Evolutionary conservation across 345 rosid species (phyloP).

Genomic region (Tarenaya hassleriana): DNA sequence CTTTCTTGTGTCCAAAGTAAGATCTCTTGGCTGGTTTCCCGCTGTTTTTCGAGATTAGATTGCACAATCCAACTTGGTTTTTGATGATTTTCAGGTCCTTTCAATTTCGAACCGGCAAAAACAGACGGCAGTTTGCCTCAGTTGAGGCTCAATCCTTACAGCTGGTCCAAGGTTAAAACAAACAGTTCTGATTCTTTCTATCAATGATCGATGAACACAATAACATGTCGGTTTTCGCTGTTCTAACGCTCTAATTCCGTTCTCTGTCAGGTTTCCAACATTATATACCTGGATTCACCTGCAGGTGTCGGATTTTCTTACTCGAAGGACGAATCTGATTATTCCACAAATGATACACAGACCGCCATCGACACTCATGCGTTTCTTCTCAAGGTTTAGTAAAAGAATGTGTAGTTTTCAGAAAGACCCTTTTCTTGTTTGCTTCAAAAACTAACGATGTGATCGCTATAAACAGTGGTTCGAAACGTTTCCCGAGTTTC

Average conservation of each 20-base stretch:
- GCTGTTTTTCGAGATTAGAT: background rate
- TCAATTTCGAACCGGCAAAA: conserved; percentile 54
- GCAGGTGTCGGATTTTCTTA: conserved; percentile 86
- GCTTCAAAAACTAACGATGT: background rate
- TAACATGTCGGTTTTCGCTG: background rate
- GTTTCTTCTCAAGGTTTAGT: conserved; percentile 63
- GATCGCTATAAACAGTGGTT: conserved; percentile 58
- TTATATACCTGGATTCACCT: conserved; percentile 81
- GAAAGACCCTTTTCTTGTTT: background rate
- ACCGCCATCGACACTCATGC: conserved; percentile 63
- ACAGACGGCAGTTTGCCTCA: conserved; percentile 31
- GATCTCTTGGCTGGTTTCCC: no score
- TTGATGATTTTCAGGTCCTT: conserved; percentile 54
- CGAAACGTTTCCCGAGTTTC: conserved; percentile 70
- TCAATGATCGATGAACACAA: background rate
- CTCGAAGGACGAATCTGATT: conserved; percentile 50
- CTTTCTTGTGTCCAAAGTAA: background rate
- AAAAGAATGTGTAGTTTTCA: no score
- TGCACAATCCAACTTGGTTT: background rate
- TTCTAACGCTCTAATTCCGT: no score
- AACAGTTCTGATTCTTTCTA: background rate
- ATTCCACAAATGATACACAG: conserved; percentile 48
- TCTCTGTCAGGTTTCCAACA: conserved; percentile 60
- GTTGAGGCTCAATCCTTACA: conserved; percentile 64
- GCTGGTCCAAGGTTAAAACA: conserved; percentile 85